These are phyloP conservation scores for Podaxis carcinomalis DNA, from an alignment of 768 basidiomycete genomes.

Conservation along the genomic window DNA sequence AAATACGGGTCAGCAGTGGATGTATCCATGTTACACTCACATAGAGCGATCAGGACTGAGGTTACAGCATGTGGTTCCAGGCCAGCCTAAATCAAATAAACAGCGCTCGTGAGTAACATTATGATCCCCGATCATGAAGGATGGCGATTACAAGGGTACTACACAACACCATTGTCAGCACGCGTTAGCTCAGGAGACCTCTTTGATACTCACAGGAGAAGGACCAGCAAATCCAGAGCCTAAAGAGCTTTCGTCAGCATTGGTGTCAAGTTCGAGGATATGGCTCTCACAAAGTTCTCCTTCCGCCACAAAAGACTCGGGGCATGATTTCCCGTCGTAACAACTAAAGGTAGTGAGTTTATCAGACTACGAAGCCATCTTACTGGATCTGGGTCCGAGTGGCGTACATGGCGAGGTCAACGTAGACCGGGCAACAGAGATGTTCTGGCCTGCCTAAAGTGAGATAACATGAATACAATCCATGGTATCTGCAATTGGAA, in stretches of 20 bases:
- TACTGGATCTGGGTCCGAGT: not conserved
- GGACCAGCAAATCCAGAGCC: constrained; percentile 16
- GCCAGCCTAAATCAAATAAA: constrained; percentile 13
- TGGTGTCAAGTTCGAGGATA: not conserved
- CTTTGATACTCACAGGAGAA: constrained; percentile 8
- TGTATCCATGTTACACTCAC: constrained; percentile 9
- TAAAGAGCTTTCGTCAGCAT: not conserved
- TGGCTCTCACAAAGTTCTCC: constrained; percentile 15
- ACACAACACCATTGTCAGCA: not conserved
- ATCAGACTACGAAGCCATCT: not conserved
- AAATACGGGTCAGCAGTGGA: not conserved
- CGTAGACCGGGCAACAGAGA: constrained; percentile 15
- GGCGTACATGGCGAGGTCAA: constrained; percentile 16
- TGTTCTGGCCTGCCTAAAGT: constrained; percentile 14
- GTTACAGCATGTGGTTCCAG: constrained; percentile 21
- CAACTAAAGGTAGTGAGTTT: constrained; percentile 1
- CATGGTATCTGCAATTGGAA: not conserved
- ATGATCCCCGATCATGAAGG: not conserved
- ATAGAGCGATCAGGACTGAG: constrained; percentile 17
- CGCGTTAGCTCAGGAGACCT: not conserved
- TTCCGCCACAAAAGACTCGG: constrained; percentile 12
- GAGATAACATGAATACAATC: not conserved
- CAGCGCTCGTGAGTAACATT: not conserved
- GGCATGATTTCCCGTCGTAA: constrained; percentile 13
- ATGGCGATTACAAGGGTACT: constrained; percentile 6